Evolutionary conservation across 2,329 filamentous ascomycete genomes (phyloP).

Genomic region (Diaporthe sp.): DNA sequence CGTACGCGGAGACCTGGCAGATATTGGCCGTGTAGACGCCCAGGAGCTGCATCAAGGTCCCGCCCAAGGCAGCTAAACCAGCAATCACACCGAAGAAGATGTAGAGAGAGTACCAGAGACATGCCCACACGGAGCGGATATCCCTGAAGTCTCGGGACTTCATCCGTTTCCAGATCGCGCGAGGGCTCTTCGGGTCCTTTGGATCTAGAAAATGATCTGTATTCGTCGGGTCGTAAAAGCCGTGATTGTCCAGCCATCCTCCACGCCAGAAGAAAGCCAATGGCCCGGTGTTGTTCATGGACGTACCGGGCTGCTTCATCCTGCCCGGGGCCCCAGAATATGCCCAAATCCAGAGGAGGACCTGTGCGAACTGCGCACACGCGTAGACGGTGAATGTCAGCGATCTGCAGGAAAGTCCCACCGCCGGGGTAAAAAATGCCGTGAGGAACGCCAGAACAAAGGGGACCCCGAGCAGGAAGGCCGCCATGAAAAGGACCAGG

Average conservation of each 20-base stretch:
- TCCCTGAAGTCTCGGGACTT: conserved; percentile 17
- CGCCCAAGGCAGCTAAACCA: conserved; percentile 54
- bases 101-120: conserved; percentile 45
- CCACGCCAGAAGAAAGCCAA: conserved; percentile 38
- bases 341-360: conserved; percentile 47
- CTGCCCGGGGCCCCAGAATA: conserved; percentile 40
- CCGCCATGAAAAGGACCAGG: conserved; percentile 42
- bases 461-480: conserved; percentile 43
- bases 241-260: conserved; percentile 44
- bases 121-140: conserved; percentile 31
- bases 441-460: conserved; percentile 46
- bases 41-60: conserved; percentile 47
- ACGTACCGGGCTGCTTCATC: neutral
- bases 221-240: conserved; percentile 44
- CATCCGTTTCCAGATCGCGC: neutral
- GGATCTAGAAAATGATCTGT: conserved; percentile 39
- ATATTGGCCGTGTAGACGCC: conserved; percentile 47
- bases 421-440: conserved; percentile 44
- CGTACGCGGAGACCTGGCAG: conserved; percentile 37
- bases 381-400: conserved; percentile 45
- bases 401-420: conserved; percentile 47
- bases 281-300: neutral
- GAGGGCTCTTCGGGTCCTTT: conserved; percentile 6
- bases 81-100: conserved; percentile 52
- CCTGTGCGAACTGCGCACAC: conserved; percentile 40